phyloP scores from a whole-genome alignment of 225 moss, liverwort and hornwort species.

The Rhytidiadelphus loreus region DNA sequence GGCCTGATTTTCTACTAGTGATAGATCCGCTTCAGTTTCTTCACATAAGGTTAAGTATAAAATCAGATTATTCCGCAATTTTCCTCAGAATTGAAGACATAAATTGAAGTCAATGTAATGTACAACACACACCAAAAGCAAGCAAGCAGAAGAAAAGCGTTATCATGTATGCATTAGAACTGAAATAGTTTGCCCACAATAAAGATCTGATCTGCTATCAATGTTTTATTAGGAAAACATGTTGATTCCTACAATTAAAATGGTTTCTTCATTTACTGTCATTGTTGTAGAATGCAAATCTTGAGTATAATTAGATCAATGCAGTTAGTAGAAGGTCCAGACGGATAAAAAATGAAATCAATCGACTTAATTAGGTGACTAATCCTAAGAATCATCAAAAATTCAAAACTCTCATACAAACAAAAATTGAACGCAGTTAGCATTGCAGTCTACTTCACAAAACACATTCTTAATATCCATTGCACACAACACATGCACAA shows the following conservation, averaged over 20 bases:
- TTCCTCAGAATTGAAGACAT: neutral
- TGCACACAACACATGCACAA: neutral
- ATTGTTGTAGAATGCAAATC: neutral
- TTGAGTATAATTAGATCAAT: neutral
- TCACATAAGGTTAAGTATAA: conserved; percentile 78
- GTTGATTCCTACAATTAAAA: neutral
- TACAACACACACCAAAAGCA: neutral
- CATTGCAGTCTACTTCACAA: neutral
- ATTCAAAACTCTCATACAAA: neutral
- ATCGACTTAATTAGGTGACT: neutral
- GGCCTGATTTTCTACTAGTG: too few species aligned
- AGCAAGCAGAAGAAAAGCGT: neutral
- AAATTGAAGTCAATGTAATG: neutral
- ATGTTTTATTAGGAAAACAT: neutral
- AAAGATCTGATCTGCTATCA: neutral
- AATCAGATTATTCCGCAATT: conserved; percentile 53
- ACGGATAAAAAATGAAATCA: neutral
- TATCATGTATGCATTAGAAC: too few species aligned
- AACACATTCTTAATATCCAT: neutral
- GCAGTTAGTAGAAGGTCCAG: neutral
- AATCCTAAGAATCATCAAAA: neutral
- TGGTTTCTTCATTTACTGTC: neutral
- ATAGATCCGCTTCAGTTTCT: conserved; percentile 59
- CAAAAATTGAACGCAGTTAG: neutral
- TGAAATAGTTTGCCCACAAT: neutral